Evolutionary conservation across 768 basidiomycete genomes (phyloP).

Genomic region (Termitomyces sp.): DNA sequence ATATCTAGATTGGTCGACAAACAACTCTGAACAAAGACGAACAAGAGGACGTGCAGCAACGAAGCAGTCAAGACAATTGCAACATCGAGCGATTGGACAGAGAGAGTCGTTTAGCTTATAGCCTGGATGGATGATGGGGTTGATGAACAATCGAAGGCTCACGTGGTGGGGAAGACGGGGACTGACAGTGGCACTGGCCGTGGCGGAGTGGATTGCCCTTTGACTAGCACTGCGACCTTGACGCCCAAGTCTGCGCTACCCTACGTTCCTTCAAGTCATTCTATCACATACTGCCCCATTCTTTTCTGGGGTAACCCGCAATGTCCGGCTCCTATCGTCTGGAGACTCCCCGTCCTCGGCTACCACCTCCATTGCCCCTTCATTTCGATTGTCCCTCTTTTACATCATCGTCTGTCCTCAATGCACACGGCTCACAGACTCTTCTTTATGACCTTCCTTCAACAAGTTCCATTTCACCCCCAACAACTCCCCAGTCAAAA

Average conservation of each 20-base stretch:
- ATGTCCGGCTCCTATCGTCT: constrained; percentile 66
- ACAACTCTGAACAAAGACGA: too few relatives aligned
- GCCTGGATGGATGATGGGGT: not conserved
- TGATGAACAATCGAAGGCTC: constrained; percentile 7
- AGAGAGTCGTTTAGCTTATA: not conserved
- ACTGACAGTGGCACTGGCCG: not conserved
- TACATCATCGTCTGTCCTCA: constrained; percentile 39
- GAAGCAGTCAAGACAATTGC: not conserved
- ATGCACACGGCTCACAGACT: constrained; percentile 48
- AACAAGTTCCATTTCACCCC: constrained; percentile 52
- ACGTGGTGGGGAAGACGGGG: constrained; percentile 11
- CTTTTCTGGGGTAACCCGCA: constrained; percentile 4
- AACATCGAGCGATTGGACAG: not conserved
- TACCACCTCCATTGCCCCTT: constrained; percentile 53
- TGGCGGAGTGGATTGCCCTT: constrained; percentile 8
- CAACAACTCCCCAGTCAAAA: constrained; percentile 48
- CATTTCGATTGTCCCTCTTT: constrained; percentile 47
- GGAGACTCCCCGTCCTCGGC: constrained; percentile 60
- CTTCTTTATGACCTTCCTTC: constrained; percentile 78
- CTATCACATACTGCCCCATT: constrained; percentile 20
- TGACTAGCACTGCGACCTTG: constrained; percentile 10
- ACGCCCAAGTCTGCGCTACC: constrained; percentile 6
- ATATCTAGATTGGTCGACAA: not conserved
- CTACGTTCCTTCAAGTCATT: constrained; percentile 11
- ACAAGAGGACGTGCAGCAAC: not conserved